Percentiles rank a stretch among this genome's conserved stretches.
phyloP scores from a whole-genome alignment of 139 green algal genomes.

The Gonium pectorale region DNA sequence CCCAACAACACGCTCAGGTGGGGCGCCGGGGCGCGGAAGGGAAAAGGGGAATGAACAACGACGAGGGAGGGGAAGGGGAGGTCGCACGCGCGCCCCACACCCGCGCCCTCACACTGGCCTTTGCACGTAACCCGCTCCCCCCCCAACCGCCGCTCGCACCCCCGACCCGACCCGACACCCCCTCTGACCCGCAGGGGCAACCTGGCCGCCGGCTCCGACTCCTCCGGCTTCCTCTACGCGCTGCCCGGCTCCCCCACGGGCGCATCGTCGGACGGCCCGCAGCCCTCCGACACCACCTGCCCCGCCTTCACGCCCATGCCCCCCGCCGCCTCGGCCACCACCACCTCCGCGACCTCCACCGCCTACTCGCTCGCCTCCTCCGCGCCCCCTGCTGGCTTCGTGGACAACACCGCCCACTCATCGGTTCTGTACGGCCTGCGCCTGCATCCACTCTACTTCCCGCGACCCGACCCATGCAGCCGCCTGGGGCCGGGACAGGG shows the following conservation, averaged over 20 bases:
- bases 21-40: neutral
- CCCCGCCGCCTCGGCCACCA: no score
- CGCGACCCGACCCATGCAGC: slow-evolving; percentile 28
- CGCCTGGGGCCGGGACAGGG: no score
- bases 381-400: slow-evolving; percentile 51
- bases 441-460: slow-evolving; percentile 50
- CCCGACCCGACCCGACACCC: neutral
- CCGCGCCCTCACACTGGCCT: no score
- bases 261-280: neutral
- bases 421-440: slow-evolving; percentile 68
- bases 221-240: slow-evolving; percentile 1
- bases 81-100: neutral
- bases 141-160: neutral
- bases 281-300: slow-evolving; percentile 33
- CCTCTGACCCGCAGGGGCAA: slow-evolving; percentile 47
- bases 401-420: slow-evolving; percentile 69
- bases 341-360: no score
- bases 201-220: slow-evolving; percentile 57
- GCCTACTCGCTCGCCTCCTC: slow-evolving; percentile 57
- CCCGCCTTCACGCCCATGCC: slow-evolving; percentile 59
- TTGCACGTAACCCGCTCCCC: neutral
- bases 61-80: neutral
- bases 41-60: neutral
- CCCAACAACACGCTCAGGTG: slow-evolving; percentile 71
- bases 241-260: neutral